Conservation (phyloP, 2,329 filamentous ascomycete species). For the Aspergillus oerlinghausenensis region DNA sequence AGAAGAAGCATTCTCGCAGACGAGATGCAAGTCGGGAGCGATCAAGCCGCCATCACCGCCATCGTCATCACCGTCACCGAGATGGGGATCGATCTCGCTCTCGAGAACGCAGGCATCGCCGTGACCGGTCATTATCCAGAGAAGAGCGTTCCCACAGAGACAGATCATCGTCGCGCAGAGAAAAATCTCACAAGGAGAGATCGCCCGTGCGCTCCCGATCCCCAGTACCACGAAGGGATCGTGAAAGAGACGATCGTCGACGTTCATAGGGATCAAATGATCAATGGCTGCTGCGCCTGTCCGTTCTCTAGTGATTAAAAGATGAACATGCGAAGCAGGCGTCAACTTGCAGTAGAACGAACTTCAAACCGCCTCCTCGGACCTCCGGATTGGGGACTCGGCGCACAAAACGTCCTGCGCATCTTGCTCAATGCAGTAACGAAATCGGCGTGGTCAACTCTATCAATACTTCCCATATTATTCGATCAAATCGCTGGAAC, state of each 20-base stretch:
- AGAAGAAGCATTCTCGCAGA: constrained; percentile 39
- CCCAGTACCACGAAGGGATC: constrained; percentile 22
- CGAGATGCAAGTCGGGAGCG: constrained; percentile 35
- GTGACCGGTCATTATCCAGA: constrained; percentile 22
- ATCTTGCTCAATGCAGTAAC: background rate
- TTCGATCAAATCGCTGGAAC: background rate
- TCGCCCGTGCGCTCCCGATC: constrained; percentile 27
- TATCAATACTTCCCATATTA: background rate
- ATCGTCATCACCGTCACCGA: constrained; percentile 45
- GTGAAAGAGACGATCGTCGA: constrained; percentile 29
- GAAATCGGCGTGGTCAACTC: background rate
- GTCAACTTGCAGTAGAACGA: background rate
- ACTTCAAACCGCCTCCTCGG: background rate
- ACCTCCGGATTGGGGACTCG: background rate
- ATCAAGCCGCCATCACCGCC: constrained; percentile 39
- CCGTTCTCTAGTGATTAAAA: too few relatives aligned
- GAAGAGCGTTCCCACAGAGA: constrained; percentile 21
- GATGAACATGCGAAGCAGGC: background rate
- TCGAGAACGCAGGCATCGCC: constrained; percentile 26
- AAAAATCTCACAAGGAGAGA: constrained; percentile 24
- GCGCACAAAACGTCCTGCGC: background rate
- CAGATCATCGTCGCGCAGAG: constrained; percentile 23
- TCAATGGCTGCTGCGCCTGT: background rate
- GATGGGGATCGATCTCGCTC: constrained; percentile 27
- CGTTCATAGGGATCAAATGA: constrained; percentile 16